Percentiles rank a stretch among this genome's conserved stretches.
Conservation (phyloP, 768 basidiomycete genomes). For the Rhodosporidiobolus odoratus region DNA sequence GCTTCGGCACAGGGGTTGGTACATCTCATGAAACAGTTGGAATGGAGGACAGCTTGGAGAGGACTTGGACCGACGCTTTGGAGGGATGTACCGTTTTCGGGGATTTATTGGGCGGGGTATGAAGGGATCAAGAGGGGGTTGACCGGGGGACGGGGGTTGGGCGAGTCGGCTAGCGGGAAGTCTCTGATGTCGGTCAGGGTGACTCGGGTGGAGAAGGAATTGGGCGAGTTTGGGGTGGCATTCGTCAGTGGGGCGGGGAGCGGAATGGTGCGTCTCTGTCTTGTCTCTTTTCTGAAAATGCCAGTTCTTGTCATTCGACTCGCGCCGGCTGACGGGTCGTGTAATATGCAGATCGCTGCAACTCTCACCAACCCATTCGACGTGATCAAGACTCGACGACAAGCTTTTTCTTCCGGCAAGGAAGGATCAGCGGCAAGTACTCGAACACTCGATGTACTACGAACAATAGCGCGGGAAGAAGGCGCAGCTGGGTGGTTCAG, state of each 20-base stretch:
- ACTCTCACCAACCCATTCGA: conserved; percentile 91
- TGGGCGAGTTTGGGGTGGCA: conserved; percentile 52
- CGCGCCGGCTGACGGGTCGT: neutral
- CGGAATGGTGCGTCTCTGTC: conserved; percentile 54
- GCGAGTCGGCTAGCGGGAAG: conserved; percentile 45
- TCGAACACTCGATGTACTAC: conserved; percentile 60
- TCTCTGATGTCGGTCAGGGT: neutral
- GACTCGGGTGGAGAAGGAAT: conserved; percentile 52
- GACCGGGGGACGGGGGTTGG: conserved; percentile 46
- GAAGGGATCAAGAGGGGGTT: conserved; percentile 71
- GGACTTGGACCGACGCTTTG: conserved; percentile 87
- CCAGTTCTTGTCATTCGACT: neutral
- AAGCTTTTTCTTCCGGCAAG: conserved; percentile 52
- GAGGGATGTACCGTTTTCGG: conserved; percentile 97
- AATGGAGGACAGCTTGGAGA: conserved; percentile 66
- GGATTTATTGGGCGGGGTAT: conserved; percentile 94
- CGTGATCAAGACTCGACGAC: conserved; percentile 88
- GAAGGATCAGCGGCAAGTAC: conserved; percentile 40
- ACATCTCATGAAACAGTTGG: conserved; percentile 60
- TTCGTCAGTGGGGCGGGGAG: conserved; percentile 87
- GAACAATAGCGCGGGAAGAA: conserved; percentile 69
- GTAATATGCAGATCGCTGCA: conserved; percentile 55
- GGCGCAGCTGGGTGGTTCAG: conserved; percentile 73
- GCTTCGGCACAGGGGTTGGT: conserved; percentile 60
- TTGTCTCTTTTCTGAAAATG: neutral